These are phyloP conservation scores for Sporothrix brunneoviolacea DNA, from an alignment of 2,329 filamentous ascomycete species.

Conservation along the genomic window DNA sequence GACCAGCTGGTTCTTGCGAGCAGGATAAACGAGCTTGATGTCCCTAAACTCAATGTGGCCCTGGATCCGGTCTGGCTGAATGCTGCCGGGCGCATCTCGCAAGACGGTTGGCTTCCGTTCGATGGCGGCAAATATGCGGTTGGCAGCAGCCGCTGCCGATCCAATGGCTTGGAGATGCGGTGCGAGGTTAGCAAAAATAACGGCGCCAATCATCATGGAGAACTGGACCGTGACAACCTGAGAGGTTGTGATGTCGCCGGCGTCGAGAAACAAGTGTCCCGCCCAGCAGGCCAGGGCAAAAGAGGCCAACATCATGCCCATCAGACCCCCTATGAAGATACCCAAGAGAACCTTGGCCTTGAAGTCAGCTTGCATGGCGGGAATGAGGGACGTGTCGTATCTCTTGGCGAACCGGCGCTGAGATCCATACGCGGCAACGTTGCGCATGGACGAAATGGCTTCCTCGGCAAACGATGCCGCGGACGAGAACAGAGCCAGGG, in stretches of 20 bases:
- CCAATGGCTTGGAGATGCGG: slow-evolving; percentile 3
- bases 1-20: too few species aligned
- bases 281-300: slow-evolving; percentile 7
- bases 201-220: slow-evolving; percentile 1
- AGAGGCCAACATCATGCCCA: slow-evolving; percentile 1
- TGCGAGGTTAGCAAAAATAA: slow-evolving; percentile 3
- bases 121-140: too few species aligned
- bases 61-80: too few species aligned
- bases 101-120: too few species aligned
- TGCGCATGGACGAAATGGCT: slow-evolving; percentile 7
- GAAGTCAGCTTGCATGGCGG: too few species aligned
- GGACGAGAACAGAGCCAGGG: not conserved
- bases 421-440: slow-evolving; percentile 2
- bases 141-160: not conserved
- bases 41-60: too few species aligned
- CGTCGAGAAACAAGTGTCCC: not conserved
- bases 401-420: slow-evolving; percentile 1
- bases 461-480: slow-evolving; percentile 5
- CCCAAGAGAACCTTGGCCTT: too few species aligned
- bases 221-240: slow-evolving; percentile 5
- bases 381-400: too few species aligned
- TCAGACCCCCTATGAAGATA: slow-evolving; percentile 1
- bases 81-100: too few species aligned
- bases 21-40: too few species aligned
- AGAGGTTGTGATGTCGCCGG: not conserved